Percentiles rank a stretch among this genome's conserved stretches.
These are phyloP conservation scores for Protomyces gravidus DNA, from an alignment of 1,139 yeast species.

Conservation along the genomic window DNA sequence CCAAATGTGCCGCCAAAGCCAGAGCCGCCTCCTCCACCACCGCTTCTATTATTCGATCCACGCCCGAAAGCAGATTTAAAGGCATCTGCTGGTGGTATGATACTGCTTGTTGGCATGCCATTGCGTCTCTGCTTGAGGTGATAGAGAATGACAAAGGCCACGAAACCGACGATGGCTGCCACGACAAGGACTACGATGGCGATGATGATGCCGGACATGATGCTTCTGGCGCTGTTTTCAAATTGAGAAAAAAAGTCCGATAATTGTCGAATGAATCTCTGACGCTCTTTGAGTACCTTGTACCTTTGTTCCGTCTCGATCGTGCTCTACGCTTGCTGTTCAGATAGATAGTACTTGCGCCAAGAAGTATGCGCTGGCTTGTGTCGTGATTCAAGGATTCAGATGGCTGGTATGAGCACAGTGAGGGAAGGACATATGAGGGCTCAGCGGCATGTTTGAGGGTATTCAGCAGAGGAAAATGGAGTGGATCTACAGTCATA, in stretches of 20 bases:
- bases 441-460: too few species aligned
- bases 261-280: too few species aligned
- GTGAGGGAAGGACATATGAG: too few species aligned
- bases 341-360: neutral
- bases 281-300: neutral
- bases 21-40: neutral
- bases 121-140: conserved; percentile 14
- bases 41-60: neutral
- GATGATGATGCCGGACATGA: conserved; percentile 9
- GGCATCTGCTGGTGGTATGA: neutral
- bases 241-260: too few species aligned
- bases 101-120: conserved; percentile 7
- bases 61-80: conserved; percentile 9
- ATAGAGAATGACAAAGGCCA: conserved; percentile 7
- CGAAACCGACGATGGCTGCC: conserved; percentile 3
- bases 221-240: too few species aligned
- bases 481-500: too few species aligned
- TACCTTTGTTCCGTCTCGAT: neutral
- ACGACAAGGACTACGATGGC: conserved; percentile 8
- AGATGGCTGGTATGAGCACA: too few species aligned
- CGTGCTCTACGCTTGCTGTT: neutral
- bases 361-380: too few species aligned
- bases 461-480: too few species aligned
- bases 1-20: neutral
- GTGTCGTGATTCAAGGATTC: too few species aligned